These are phyloP conservation scores for Cladophialophora psammophila DNA, from an alignment of 2,329 filamentous ascomycete genomes.

Conservation along the genomic window DNA sequence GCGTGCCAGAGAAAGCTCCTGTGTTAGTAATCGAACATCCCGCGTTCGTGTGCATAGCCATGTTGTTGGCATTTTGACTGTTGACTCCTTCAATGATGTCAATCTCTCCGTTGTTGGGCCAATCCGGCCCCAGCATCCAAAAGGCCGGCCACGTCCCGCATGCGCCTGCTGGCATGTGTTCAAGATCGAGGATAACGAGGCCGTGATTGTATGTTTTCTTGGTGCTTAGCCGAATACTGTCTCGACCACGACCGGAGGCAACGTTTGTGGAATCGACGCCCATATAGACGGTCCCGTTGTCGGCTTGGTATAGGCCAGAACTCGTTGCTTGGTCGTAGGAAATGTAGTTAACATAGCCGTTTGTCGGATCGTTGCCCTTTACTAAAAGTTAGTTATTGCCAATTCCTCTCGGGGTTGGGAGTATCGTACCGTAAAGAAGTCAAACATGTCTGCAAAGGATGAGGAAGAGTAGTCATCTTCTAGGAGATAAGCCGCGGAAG, in stretches of 20 bases:
- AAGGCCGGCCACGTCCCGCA: constrained; percentile 79
- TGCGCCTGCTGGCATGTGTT: constrained; percentile 74
- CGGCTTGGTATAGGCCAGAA: constrained; percentile 64
- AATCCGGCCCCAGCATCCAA: constrained; percentile 62
- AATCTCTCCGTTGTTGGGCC: constrained; percentile 72
- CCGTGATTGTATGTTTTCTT: constrained; percentile 69
- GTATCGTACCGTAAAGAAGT: constrained; percentile 56
- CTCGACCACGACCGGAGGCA: constrained; percentile 66
- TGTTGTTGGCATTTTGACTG: constrained; percentile 62
- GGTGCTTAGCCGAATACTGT: constrained; percentile 74
- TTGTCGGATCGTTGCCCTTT: constrained; percentile 69
- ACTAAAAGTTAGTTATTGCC: constrained; percentile 1
- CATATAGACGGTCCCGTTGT: constrained; percentile 67
- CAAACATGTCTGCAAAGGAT: constrained; percentile 61
- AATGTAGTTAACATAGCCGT: constrained; percentile 77
- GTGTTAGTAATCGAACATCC: constrained; percentile 64
- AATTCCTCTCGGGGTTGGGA: constrained; percentile 7
- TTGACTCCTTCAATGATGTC: constrained; percentile 79
- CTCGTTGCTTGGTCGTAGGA: constrained; percentile 63
- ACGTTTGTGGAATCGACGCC: constrained; percentile 70
- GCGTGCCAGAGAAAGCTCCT: constrained; percentile 57
- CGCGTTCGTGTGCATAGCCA: constrained; percentile 72
- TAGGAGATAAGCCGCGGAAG: constrained; percentile 50
- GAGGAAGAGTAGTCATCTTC: constrained; percentile 57
- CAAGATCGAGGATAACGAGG: constrained; percentile 74